Evolutionary conservation across 2,329 filamentous ascomycete species (phyloP).

Genomic region (Scedosporium apiospermum): DNA sequence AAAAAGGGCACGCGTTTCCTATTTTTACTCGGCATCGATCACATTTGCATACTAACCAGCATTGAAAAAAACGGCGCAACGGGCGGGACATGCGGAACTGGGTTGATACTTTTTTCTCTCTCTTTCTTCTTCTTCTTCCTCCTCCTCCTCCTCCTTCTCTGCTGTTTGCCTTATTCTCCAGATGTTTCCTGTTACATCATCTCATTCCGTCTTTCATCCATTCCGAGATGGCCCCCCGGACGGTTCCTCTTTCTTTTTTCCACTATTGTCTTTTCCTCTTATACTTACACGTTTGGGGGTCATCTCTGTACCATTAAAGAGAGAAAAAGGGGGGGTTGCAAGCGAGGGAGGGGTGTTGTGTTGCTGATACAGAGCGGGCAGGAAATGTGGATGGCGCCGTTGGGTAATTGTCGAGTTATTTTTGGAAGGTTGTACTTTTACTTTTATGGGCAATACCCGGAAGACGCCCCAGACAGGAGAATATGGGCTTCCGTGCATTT

Average conservation of each 20-base stretch:
- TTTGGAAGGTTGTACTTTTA: background rate
- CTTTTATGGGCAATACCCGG: constrained; percentile 1
- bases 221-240: background rate
- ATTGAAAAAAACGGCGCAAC: background rate
- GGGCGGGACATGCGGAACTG: background rate
- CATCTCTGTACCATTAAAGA: constrained; percentile 2
- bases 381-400: background rate
- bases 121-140: background rate
- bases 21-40: background rate
- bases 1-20: background rate
- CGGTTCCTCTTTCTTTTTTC: background rate
- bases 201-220: background rate
- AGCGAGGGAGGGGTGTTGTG: background rate
- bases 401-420: background rate
- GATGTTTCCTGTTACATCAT: background rate
- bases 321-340: background rate
- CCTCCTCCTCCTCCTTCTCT: background rate
- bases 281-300: background rate
- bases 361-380: background rate
- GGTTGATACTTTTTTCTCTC: background rate
- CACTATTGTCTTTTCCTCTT: background rate
- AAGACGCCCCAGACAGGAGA: background rate
- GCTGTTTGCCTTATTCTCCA: background rate
- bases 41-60: constrained; percentile 1
- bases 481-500: background rate